These are phyloP conservation scores for Sungouiozyma intestinalis DNA, from an alignment of 805 yeast species.

Conservation along the genomic window DNA sequence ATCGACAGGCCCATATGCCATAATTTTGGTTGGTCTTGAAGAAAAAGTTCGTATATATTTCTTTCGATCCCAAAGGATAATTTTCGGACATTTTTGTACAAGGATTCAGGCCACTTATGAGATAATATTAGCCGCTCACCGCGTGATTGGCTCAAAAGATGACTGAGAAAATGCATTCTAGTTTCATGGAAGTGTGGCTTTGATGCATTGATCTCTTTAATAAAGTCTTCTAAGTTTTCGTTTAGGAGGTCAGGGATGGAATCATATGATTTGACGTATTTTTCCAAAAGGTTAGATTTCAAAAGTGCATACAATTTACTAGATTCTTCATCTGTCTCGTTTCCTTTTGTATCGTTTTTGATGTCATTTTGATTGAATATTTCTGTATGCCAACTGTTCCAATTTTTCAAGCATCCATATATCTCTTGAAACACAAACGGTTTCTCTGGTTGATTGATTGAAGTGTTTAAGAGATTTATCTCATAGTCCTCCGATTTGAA, in stretches of 20 bases:
- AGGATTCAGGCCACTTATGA: conserved; percentile 31
- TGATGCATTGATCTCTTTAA: conserved; percentile 20
- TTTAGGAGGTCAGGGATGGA: conserved; percentile 9
- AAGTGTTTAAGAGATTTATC: neutral
- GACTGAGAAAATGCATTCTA: conserved; percentile 25
- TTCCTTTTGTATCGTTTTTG: conserved; percentile 2
- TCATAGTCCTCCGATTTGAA: conserved; percentile 3
- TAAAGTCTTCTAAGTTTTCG: conserved; percentile 13
- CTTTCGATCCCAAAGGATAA: conserved; percentile 24
- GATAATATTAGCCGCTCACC: conserved; percentile 28
- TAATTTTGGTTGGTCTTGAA: conserved; percentile 4
- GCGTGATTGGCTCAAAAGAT: conserved; percentile 13
- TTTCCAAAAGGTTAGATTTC: conserved; percentile 22
- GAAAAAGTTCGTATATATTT: conserved; percentile 15
- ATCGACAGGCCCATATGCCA: conserved; percentile 27
- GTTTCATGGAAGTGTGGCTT: conserved; percentile 31
- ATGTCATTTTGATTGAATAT: conserved; percentile 17
- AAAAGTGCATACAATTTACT: conserved; percentile 24
- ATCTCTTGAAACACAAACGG: conserved; percentile 18
- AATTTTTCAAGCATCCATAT: conserved; percentile 25
- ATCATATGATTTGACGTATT: conserved; percentile 7
- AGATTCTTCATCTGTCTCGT: conserved; percentile 9
- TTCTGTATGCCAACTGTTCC: conserved; percentile 30
- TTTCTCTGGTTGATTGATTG: neutral
- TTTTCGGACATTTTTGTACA: conserved; percentile 28